A percentile compares a stretch with the other conserved stretches of the same genome.
phyloP scores from a whole-genome alignment of 352 stramenopile species.

The Phytophthora multivora region DNA sequence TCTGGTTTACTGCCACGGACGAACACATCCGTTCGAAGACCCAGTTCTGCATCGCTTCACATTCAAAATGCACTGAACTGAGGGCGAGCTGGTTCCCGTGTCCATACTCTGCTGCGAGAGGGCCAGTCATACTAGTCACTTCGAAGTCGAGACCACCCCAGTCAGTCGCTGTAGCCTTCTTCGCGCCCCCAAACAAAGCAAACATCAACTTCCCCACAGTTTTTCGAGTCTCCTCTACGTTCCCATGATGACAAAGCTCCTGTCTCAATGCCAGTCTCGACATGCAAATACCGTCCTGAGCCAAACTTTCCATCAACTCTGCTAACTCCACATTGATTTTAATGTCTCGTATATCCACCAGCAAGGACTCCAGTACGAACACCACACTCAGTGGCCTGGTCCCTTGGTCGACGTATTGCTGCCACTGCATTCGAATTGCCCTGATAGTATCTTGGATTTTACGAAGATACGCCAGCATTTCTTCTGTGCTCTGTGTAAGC shows the following conservation, averaged over 20 bases:
- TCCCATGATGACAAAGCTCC: constrained; percentile 13
- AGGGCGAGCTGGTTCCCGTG: constrained; percentile 19
- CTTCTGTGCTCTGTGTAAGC: constrained; percentile 14
- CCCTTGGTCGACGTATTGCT: not conserved
- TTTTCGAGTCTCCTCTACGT: constrained; percentile 11
- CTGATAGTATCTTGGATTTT: constrained; percentile 19
- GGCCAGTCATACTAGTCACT: constrained; percentile 26
- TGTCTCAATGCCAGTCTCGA: constrained; percentile 23
- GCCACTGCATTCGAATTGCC: constrained; percentile 17
- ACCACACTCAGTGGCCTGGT: constrained; percentile 13
- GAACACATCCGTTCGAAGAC: constrained; percentile 36
- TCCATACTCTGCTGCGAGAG: constrained; percentile 13
- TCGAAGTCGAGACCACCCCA: constrained; percentile 18
- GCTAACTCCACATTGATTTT: constrained; percentile 20
- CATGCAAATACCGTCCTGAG: constrained; percentile 21
- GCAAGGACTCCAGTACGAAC: constrained; percentile 31
- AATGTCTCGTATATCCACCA: constrained; percentile 18
- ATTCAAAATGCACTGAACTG: constrained; percentile 26
- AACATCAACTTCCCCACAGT: constrained; percentile 15
- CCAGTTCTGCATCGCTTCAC: constrained; percentile 28
- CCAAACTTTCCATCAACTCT: constrained; percentile 18
- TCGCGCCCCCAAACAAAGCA: constrained; percentile 26
- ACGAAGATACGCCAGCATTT: constrained; percentile 22
- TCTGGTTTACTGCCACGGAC: constrained; percentile 30
- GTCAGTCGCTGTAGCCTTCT: not conserved